A percentile compares a stretch with the other conserved stretches of the same genome.
These are phyloP conservation scores for Mycena venus DNA, from an alignment of 768 basidiomycete genomes.

Conservation along the genomic window DNA sequence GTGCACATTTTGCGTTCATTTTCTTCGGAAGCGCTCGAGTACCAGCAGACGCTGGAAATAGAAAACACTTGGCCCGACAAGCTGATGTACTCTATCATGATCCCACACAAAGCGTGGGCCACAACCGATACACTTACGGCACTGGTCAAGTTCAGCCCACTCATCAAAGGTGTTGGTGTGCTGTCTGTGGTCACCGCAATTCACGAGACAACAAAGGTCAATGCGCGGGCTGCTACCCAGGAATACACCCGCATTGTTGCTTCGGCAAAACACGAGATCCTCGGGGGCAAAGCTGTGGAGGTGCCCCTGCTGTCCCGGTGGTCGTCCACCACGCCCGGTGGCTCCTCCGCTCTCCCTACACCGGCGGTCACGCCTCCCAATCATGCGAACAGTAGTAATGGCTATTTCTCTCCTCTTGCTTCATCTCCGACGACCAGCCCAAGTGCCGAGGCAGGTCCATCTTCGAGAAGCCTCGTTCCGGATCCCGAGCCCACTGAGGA, in stretches of 20 bases:
- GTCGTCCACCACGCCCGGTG: neutral
- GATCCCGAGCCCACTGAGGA: conserved; percentile 1
- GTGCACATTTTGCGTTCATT: conserved; percentile 83
- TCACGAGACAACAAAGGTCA: conserved; percentile 80
- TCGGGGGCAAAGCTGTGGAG: conserved; percentile 67
- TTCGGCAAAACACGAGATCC: conserved; percentile 76
- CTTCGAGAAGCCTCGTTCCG: neutral
- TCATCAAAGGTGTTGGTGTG: conserved; percentile 87
- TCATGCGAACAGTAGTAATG: neutral
- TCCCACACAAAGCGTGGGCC: conserved; percentile 97
- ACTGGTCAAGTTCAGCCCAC: conserved; percentile 87
- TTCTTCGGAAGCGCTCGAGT: conserved; percentile 88
- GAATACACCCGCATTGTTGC: conserved; percentile 74
- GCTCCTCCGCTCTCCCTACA: neutral
- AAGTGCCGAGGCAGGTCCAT: conserved; percentile 15
- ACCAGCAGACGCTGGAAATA: conserved; percentile 94
- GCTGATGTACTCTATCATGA: conserved; percentile 93
- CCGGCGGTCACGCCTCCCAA: neutral
- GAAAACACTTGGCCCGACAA: conserved; percentile 99
- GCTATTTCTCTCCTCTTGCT: conserved; percentile 20
- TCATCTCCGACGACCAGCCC: neutral
- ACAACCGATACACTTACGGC: conserved; percentile 89
- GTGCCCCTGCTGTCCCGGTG: conserved; percentile 42
- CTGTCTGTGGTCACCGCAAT: conserved; percentile 75
- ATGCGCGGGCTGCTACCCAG: conserved; percentile 65